A percentile compares a stretch with the other conserved stretches of the same genome.
phyloP scores from a whole-genome alignment of 2,329 filamentous ascomycete species.

The Ciborinia camelliae region DNA sequence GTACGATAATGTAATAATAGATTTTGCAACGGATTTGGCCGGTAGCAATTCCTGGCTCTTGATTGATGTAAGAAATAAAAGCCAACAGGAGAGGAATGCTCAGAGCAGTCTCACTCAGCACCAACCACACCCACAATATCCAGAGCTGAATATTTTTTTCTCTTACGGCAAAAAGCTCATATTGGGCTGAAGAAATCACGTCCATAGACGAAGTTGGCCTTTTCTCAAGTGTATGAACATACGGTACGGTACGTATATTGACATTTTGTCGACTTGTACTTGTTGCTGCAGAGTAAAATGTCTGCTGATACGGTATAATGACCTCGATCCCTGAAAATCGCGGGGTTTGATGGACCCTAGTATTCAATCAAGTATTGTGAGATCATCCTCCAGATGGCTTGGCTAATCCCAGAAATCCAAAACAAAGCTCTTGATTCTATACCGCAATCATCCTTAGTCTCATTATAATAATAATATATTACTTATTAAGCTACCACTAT shows the following conservation, averaged over 20 bases:
- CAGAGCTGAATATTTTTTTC: constrained; percentile 12
- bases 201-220: neutral
- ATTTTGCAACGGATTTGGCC: neutral
- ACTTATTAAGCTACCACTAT: no score
- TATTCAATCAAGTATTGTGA: no score
- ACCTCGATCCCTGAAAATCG: constrained; percentile 11
- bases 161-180: neutral
- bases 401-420: neutral
- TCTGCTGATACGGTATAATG: constrained; percentile 20
- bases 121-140: neutral
- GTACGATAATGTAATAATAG: neutral
- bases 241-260: neutral
- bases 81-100: neutral
- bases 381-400: constrained; percentile 8
- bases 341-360: constrained; percentile 14
- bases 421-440: no score
- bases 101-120: constrained; percentile 18
- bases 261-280: neutral
- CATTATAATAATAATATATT: no score
- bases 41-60: neutral
- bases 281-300: constrained; percentile 14
- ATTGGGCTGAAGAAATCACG: neutral
- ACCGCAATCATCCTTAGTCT: no score
- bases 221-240: neutral
- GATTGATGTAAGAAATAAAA: neutral